phyloP scores from a whole-genome alignment of 768 basidiomycete genomes.

The Boletus pseudopeckii region DNA sequence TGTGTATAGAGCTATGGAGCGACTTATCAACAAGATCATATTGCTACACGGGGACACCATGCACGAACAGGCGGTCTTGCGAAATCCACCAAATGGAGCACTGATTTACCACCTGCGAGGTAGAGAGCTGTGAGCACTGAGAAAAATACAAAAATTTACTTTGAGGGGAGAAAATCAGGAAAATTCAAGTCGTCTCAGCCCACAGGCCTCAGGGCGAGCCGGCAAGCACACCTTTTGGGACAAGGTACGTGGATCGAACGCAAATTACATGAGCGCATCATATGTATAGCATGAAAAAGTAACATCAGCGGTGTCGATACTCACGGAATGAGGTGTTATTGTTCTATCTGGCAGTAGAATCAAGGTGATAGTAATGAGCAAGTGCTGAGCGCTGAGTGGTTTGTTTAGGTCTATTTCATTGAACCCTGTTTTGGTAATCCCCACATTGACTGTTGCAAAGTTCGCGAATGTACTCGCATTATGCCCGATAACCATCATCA shows the following conservation, averaged over 20 bases:
- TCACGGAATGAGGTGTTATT: constrained; percentile 7
- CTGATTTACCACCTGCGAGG: background rate
- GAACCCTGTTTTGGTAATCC: background rate
- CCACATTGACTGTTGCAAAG: too few species aligned
- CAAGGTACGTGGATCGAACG: constrained; percentile 69
- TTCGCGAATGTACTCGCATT: too few species aligned
- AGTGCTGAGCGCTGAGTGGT: background rate
- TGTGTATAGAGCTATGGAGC: constrained; percentile 11
- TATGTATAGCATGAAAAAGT: constrained; percentile 20
- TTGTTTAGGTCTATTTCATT: constrained; percentile 18
- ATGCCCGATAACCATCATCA: constrained; percentile 38
- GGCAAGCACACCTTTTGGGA: constrained; percentile 76
- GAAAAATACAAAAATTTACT: background rate
- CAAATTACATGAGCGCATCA: constrained; percentile 82
- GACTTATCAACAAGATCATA: constrained; percentile 17
- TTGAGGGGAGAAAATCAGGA: constrained; percentile 40
- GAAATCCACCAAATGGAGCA: constrained; percentile 1
- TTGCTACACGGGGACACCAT: constrained; percentile 5
- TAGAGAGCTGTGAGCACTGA: constrained; percentile 3
- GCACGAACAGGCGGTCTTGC: constrained; percentile 9
- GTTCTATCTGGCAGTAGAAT: background rate
- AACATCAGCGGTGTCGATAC: constrained; percentile 3
- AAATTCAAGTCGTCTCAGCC: constrained; percentile 63
- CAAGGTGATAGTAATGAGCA: background rate
- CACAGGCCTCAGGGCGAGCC: constrained; percentile 62